A percentile compares a stretch with the other conserved stretches of the same genome.
phyloP scores from a whole-genome alignment of 1,284 basidiomycete genomes.

The Papiliotrema fonsecae region DNA sequence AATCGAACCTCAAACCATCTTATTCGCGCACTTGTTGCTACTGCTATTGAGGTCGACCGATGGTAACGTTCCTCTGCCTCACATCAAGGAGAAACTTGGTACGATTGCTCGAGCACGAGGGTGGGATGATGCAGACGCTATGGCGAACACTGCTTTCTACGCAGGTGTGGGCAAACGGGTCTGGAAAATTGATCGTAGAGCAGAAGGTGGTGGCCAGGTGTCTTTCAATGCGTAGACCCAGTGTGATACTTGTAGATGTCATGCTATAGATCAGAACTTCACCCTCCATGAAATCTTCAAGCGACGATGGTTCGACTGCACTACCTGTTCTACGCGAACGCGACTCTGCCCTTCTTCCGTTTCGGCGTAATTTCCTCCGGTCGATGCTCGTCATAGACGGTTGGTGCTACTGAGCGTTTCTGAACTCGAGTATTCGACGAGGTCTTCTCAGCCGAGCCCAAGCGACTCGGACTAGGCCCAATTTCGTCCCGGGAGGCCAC shows the following conservation, averaged over 20 bases:
- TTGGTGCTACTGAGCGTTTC: not conserved
- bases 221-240: slow-evolving; percentile 16
- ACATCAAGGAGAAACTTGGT: slow-evolving; percentile 29
- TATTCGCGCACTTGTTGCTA: slow-evolving; percentile 33
- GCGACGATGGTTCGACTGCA: too few species aligned
- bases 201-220: slow-evolving; percentile 25
- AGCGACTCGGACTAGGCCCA: too few species aligned
- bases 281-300: not conserved
- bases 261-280: not conserved
- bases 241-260: not conserved
- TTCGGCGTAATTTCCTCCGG: not conserved
- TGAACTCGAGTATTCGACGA: too few species aligned
- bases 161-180: slow-evolving; percentile 32
- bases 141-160: slow-evolving; percentile 34
- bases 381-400: not conserved
- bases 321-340: slow-evolving; percentile 3
- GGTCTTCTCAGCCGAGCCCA: too few species aligned
- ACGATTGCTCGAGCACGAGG: slow-evolving; percentile 27
- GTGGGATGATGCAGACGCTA: slow-evolving; percentile 24
- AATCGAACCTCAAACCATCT: slow-evolving; percentile 34
- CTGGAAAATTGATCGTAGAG: slow-evolving; percentile 34
- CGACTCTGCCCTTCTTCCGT: slow-evolving; percentile 6
- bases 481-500: too few species aligned
- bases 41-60: slow-evolving; percentile 24
- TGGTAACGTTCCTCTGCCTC: slow-evolving; percentile 17